These are phyloP conservation scores for Trichoderma asperelloides DNA, from an alignment of 495 filamentous ascomycete genomes.

Conservation along the genomic window DNA sequence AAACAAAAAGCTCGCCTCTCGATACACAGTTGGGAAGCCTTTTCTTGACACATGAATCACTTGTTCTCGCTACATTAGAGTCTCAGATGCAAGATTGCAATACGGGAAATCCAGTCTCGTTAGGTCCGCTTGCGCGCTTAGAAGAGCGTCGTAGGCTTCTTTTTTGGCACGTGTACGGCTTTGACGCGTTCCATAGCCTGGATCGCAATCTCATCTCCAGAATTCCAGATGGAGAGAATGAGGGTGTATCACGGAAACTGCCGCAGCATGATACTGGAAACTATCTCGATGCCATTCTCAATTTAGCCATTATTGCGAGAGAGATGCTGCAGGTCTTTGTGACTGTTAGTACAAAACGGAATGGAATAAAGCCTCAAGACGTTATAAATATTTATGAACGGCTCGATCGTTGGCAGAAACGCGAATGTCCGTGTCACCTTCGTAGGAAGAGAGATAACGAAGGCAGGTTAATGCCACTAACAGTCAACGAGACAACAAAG, in stretches of 20 bases:
- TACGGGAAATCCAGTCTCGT: not conserved
- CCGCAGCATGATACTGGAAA: not conserved
- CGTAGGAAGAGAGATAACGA: not conserved
- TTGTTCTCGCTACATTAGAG: not conserved
- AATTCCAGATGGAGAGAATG: not conserved
- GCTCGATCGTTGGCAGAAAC: not conserved
- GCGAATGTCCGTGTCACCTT: not conserved
- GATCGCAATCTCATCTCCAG: not conserved
- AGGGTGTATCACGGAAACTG: not conserved
- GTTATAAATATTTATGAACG: not conserved
- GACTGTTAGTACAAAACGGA: not conserved
- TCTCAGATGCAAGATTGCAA: not conserved
- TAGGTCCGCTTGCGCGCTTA: not conserved
- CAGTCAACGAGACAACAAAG: not conserved
- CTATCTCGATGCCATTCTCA: not conserved
- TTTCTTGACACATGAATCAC: not conserved
- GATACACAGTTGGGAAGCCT: not conserved
- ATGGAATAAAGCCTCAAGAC: not conserved
- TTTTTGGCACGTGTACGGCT: not conserved
- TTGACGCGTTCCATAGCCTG: not conserved
- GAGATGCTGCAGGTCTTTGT: not conserved
- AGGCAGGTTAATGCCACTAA: not conserved
- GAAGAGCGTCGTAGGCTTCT: not conserved
- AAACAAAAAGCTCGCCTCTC: not conserved
- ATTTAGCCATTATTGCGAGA: not conserved